Base-by-base conservation (phyloP, 352 stramenopile genomes). In the Phytophthora megakarya region DNA sequence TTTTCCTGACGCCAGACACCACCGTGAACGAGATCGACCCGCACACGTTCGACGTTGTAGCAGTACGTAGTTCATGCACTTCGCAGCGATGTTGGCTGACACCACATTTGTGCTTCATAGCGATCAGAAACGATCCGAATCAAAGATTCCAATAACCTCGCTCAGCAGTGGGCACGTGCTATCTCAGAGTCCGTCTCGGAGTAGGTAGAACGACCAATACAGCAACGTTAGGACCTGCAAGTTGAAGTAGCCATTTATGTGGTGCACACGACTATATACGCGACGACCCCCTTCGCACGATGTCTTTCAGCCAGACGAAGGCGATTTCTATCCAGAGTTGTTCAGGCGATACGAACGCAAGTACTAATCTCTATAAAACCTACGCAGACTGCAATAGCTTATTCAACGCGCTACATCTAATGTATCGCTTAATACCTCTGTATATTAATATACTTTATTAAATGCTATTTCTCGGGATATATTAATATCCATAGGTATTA, bases 1-100 rank as follows among this genome's bases (percentile, higher is more conserved):
- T 92, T 44, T 69, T 78, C 30, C 64, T 93, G 46, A 82, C 81
- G 5, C 63, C 71, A 15, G 72, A 86, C 60, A 89, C 81, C 9
- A 89, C 83, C 25, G 76, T 92, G 44, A 92, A 85, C 40, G 69
- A 84, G 15, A 81, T 89, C 37, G 82, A 84, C 23, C 79, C 74
- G 6, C 77, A 93, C 49, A 91, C 85, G 39, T 92, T 93, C 38
- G 85, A 93, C 32, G 67, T 93, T 50, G 78, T 89, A 57, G 69
- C 83, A 73, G 85, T 93, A 44, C 54, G 82, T 82, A 37, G 16
- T 5, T 30, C 28, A 1, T 30, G 46, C 12, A 30, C 35, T 48
- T 53, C n/a, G 18, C 18, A 26, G 16, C 26, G 28, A 7, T 33
- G 1, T 1, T 26, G 30, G 3, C 39, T 61, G 23, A 64, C 45